phyloP scores from a whole-genome alignment of 768 basidiomycete genomes.

The Hypsizygus marmoreus region DNA sequence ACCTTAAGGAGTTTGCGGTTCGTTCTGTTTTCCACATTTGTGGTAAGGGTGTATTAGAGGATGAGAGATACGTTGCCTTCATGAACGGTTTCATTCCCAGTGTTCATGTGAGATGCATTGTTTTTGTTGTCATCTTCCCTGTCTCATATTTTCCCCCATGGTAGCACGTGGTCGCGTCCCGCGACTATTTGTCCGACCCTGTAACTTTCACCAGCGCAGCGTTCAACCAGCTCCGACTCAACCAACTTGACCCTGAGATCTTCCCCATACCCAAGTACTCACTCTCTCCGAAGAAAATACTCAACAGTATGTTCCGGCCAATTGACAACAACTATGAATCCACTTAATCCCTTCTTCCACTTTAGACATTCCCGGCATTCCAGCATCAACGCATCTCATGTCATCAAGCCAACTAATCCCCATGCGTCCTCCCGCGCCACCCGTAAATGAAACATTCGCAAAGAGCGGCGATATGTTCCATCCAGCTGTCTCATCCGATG shows the following conservation, averaged over 20 bases:
- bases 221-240: conserved; percentile 70
- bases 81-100: conserved; percentile 65
- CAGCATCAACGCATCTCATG: conserved; percentile 46
- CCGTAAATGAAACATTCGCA: conserved; percentile 32
- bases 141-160: conserved; percentile 2
- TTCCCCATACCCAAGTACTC: conserved; percentile 70
- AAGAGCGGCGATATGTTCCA: conserved; percentile 41
- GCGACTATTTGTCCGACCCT: conserved; percentile 59
- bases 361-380: conserved; percentile 47
- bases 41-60: conserved; percentile 69
- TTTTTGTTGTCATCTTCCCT: neutral
- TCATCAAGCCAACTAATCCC: conserved; percentile 38
- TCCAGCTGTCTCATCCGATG: conserved; percentile 28
- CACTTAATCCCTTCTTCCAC: neutral
- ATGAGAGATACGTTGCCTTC: conserved; percentile 69
- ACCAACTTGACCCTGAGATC: conserved; percentile 67
- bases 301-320: conserved; percentile 35
- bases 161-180: conserved; percentile 80
- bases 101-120: conserved; percentile 53
- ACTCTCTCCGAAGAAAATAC: conserved; percentile 37
- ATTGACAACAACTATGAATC: neutral
- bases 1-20: conserved; percentile 45
- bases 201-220: conserved; percentile 77
- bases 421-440: conserved; percentile 50
- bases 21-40: conserved; percentile 70